Conservation (phyloP, 768 basidiomycete genomes). For the Cystobasidium onofrii region DNA sequence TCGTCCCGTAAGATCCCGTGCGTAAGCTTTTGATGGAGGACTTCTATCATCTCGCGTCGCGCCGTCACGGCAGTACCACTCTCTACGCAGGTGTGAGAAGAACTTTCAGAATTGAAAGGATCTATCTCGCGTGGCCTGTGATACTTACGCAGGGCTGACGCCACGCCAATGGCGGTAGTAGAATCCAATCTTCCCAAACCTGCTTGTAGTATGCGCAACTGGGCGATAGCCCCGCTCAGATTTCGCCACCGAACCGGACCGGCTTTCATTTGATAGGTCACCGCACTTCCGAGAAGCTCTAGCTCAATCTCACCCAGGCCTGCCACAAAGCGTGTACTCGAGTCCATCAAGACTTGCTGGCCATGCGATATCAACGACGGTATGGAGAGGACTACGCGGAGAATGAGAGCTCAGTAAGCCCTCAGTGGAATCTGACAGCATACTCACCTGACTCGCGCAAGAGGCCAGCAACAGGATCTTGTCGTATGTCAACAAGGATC, state of each 20-base stretch:
- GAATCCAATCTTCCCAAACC: conserved; percentile 61
- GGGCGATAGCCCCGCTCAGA: conserved; percentile 53
- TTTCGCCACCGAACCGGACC: conserved; percentile 29
- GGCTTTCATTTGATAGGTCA: conserved; percentile 51
- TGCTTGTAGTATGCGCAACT: conserved; percentile 71
- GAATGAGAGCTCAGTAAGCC: no score
- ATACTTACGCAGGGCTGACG: conserved; percentile 53
- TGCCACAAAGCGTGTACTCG: conserved; percentile 44
- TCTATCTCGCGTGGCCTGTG: no score
- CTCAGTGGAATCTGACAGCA: background rate
- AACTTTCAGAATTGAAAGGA: background rate
- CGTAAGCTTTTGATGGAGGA: conserved; percentile 63
- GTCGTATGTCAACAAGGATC: conserved; percentile 66
- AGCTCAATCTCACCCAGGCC: conserved; percentile 35
- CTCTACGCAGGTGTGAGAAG: conserved; percentile 18
- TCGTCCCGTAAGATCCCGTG: conserved; percentile 53
- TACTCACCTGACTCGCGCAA: conserved; percentile 77
- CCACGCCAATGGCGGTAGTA: conserved; percentile 54
- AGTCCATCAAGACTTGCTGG: conserved; percentile 48
- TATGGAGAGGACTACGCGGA: conserved; percentile 47
- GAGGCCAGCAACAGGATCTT: conserved; percentile 83
- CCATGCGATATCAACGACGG: conserved; percentile 71
- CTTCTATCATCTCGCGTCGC: conserved; percentile 75
- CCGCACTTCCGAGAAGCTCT: background rate
- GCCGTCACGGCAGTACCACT: conserved; percentile 60